Base-by-base conservation (phyloP, 2,329 filamentous ascomycete genomes). In the Rutstroemia sydowiana region DNA sequence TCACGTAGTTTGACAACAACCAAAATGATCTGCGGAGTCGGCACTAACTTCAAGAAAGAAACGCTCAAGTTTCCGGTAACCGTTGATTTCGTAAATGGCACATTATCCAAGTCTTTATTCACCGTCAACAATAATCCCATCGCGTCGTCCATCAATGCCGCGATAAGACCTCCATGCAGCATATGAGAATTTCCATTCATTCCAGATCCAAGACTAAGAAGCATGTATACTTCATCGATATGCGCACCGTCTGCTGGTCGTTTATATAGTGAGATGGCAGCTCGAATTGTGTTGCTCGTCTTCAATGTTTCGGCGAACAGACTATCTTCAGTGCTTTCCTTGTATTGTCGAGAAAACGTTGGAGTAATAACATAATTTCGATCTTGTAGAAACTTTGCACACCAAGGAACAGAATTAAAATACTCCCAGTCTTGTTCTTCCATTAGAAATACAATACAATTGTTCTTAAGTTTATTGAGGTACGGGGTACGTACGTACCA, bases 111-210 rank as follows among this genome's bases (percentile, higher is more conserved):
- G 39, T 55, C 55, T 48, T 56, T 43, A 53, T 63, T 62, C 49
- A 56, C 46, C 2, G 68, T 68, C 9, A 78, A 66, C 16, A 81
- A 56, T 5, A 75, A 67, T 1, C 79, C 78, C 62, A 77, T 74
- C 5, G 70, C 66, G 61, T 85, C 81, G 60, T 85, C 81, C 20
- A 85, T 63, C n/a, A 84, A 62, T 0, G 75, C 73, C 8, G 73
- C 73, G 6, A 78, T 71, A 28, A 84, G 72, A 1, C 81, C 81
- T 18, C 81, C 80, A 61, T 85, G 81, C 9, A 71, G 67, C 6
- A 78, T 69, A 3, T 69, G 64, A 2, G 75, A 66, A 57, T 75
- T 75, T 2, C 81, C 81, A 56, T 79, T 77, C 51, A 84, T 57
- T 16, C 73, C 74, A 10, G 68, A 59, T 1, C 76, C 79, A 1